A percentile compares a stretch with the other conserved stretches of the same genome.
Conservation (phyloP, 2,329 filamentous ascomycete genomes). For the Alternaria brassicicola region DNA sequence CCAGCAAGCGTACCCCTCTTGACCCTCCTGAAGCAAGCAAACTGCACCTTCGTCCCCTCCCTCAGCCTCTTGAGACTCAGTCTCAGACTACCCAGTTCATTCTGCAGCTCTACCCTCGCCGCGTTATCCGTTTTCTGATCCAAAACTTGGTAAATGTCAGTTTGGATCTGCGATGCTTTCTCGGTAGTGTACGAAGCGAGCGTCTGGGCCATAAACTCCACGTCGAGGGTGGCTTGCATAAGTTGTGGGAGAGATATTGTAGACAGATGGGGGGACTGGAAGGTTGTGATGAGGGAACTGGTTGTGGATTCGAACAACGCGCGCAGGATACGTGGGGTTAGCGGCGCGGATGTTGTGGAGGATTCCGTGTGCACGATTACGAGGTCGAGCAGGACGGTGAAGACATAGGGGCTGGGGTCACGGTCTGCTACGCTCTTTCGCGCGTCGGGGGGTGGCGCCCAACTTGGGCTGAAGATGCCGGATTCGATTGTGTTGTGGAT, state of each 20-base stretch:
- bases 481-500: conserved; percentile 73
- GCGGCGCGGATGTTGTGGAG: conserved; percentile 63
- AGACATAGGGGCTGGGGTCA: conserved; percentile 86
- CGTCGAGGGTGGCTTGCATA: conserved; percentile 96
- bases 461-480: conserved; percentile 73
- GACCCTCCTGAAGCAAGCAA: conserved; percentile 43
- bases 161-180: conserved; percentile 78
- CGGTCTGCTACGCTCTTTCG: conserved; percentile 58
- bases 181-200: conserved; percentile 88
- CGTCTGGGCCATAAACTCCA: conserved; percentile 95
- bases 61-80: conserved; percentile 73
- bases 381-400: conserved; percentile 80
- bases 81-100: conserved; percentile 88
- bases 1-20: conserved; percentile 25
- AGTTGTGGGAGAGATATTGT: conserved; percentile 79
- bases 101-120: conserved; percentile 78
- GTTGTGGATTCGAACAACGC: conserved; percentile 85
- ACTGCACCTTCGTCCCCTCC: conserved; percentile 47
- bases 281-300: conserved; percentile 78
- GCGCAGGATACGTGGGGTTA: conserved; percentile 82
- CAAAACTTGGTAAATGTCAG: conserved; percentile 88
- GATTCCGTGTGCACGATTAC: conserved; percentile 88
- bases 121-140: conserved; percentile 89
- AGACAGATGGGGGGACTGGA: conserved; percentile 60
- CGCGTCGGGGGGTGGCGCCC: conserved; percentile 64